Percentiles rank a stretch among this genome's conserved stretches.
Conservation (phyloP, 2,329 filamentous ascomycete genomes). For the Epichloe amarillans region DNA sequence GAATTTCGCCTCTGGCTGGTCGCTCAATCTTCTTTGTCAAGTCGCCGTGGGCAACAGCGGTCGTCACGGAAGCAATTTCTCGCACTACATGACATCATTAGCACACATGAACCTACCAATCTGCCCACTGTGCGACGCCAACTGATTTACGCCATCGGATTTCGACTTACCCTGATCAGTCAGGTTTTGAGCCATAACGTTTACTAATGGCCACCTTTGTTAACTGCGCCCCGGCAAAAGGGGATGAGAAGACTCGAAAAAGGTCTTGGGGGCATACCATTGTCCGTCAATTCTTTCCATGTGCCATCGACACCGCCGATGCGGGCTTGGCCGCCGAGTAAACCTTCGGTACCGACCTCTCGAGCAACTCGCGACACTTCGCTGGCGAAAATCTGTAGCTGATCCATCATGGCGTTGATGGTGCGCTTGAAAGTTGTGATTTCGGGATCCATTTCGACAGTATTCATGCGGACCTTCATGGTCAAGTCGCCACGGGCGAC, state of each 20-base stretch:
- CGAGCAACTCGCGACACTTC: slow-evolving; percentile 90
- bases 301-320: slow-evolving; percentile 91
- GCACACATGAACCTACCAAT: not conserved
- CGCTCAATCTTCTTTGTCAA: slow-evolving; percentile 74
- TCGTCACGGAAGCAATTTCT: slow-evolving; percentile 75
- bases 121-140: not conserved
- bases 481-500: slow-evolving; percentile 91
- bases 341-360: slow-evolving; percentile 91
- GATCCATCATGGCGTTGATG: slow-evolving; percentile 99
- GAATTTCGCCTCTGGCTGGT: slow-evolving; percentile 67
- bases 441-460: slow-evolving; percentile 93
- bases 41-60: slow-evolving; percentile 70
- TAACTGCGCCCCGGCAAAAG: slow-evolving; percentile 4
- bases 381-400: slow-evolving; percentile 89
- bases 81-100: slow-evolving; percentile 38
- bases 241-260: not conserved
- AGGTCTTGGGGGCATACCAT: slow-evolving; percentile 35
- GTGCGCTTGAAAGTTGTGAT: slow-evolving; percentile 96
- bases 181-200: slow-evolving; percentile 72
- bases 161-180: slow-evolving; percentile 50
- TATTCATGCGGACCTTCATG: slow-evolving; percentile 93
- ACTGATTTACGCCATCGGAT: not conserved
- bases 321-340: slow-evolving; percentile 84
- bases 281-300: slow-evolving; percentile 92
- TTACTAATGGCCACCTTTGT: slow-evolving; percentile 37